phyloP scores from a whole-genome alignment of 2,329 filamentous ascomycete genomes.

The Fusarium equiseti region DNA sequence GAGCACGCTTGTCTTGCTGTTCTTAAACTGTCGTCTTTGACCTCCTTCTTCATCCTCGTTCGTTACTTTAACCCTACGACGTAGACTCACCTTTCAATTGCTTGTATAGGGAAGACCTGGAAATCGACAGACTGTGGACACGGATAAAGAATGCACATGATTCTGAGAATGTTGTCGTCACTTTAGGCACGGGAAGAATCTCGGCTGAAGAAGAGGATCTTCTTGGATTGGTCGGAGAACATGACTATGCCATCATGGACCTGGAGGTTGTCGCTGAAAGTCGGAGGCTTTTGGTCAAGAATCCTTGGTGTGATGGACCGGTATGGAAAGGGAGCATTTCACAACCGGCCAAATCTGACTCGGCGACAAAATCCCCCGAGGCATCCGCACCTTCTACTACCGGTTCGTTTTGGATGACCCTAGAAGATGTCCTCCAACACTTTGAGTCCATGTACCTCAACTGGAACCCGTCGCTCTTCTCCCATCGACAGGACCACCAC shows the following conservation, averaged over 20 bases:
- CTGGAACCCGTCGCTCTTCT: slow-evolving; percentile 92
- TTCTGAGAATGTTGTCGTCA: slow-evolving; percentile 85
- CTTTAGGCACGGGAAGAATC: slow-evolving; percentile 88
- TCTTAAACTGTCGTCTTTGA: too few relatives aligned
- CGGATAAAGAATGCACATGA: slow-evolving; percentile 80
- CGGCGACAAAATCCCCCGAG: slow-evolving; percentile 17
- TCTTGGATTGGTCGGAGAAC: slow-evolving; percentile 86
- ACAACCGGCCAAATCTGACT: neutral
- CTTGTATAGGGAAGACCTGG: slow-evolving; percentile 75
- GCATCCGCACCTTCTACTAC: slow-evolving; percentile 50
- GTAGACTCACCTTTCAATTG: slow-evolving; percentile 17
- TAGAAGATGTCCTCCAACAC: slow-evolving; percentile 88
- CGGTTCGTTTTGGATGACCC: slow-evolving; percentile 94
- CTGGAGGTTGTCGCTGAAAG: slow-evolving; percentile 72
- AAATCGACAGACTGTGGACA: slow-evolving; percentile 81
- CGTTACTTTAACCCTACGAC: neutral
- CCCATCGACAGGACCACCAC: slow-evolving; percentile 86
- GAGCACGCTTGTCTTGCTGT: slow-evolving; percentile 33
- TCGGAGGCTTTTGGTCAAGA: slow-evolving; percentile 86
- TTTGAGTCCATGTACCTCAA: slow-evolving; percentile 98
- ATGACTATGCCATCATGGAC: slow-evolving; percentile 93
- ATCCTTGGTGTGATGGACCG: slow-evolving; percentile 90
- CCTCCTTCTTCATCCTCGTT: neutral
- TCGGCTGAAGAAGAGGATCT: slow-evolving; percentile 80
- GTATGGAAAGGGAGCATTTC: slow-evolving; percentile 69